Percentiles rank a stretch among this genome's conserved stretches.
Conservation (phyloP, 2,329 filamentous ascomycete genomes). For the Calcarisporium arbuscula region DNA sequence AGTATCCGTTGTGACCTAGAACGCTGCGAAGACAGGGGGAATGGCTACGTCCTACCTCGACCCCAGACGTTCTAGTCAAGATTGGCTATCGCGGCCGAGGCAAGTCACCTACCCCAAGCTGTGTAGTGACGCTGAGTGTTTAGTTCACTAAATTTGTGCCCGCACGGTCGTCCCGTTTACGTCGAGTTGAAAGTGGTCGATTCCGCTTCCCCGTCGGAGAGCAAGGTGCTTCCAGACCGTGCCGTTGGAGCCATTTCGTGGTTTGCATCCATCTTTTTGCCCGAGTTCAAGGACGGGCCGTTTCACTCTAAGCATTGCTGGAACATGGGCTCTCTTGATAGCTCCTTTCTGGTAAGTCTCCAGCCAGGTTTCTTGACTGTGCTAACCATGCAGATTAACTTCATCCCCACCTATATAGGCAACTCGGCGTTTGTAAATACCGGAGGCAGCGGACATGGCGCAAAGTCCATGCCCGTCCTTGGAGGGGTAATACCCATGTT, state of each 20-base stretch:
- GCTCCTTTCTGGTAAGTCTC: constrained; percentile 20
- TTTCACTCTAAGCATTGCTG: constrained; percentile 24
- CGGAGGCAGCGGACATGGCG: constrained; percentile 28
- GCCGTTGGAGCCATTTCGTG: constrained; percentile 15
- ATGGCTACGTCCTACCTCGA: constrained; percentile 23
- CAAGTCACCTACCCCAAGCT: constrained; percentile 17
- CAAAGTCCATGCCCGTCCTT: constrained; percentile 28
- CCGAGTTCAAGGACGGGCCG: constrained; percentile 17
- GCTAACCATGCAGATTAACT: constrained; percentile 19
- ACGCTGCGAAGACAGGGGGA: constrained; percentile 21
- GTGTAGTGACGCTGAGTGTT: not conserved
- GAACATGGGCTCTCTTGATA: constrained; percentile 29
- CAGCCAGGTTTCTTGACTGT: not conserved
- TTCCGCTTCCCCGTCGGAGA: constrained; percentile 20
- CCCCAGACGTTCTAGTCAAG: constrained; percentile 19
- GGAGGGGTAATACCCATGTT: constrained; percentile 17
- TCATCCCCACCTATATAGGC: constrained; percentile 22
- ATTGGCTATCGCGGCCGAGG: constrained; percentile 22
- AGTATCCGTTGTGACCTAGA: constrained; percentile 26
- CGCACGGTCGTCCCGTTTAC: constrained; percentile 19
- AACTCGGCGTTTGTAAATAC: constrained; percentile 27
- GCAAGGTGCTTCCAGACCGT: constrained; percentile 7
- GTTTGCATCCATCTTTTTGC: constrained; percentile 18
- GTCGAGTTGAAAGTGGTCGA: constrained; percentile 24
- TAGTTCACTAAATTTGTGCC: constrained; percentile 26